Percentiles rank a stretch among this genome's conserved stretches.
Conservation (phyloP, 805 yeast genomes). For the Priceomyces fermenticarens region DNA sequence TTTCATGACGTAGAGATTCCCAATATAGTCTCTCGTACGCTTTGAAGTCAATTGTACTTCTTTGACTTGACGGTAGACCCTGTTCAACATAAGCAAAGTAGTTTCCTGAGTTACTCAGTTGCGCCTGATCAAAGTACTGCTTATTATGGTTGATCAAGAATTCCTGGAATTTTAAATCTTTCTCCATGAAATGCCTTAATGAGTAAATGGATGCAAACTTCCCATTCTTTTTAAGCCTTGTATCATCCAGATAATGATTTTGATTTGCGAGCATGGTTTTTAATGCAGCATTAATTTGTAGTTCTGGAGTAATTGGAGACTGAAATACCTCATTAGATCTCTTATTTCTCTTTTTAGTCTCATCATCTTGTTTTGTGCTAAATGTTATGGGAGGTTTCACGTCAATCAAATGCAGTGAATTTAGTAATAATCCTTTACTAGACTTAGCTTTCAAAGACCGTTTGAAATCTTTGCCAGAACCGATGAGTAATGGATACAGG, state of each 20-base stretch:
- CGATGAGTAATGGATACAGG: conserved; percentile 38
- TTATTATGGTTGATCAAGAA: conserved; percentile 17
- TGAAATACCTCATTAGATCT: conserved; percentile 8
- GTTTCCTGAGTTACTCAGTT: conserved; percentile 2
- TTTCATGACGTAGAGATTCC: conserved; percentile 28
- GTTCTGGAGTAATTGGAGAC: conserved; percentile 15
- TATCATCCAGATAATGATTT: conserved; percentile 14
- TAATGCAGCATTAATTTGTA: conserved; percentile 14
- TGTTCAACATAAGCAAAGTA: conserved; percentile 5
- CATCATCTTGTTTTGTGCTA: conserved; percentile 8
- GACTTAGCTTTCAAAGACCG: conserved; percentile 46
- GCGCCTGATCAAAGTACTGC: conserved; percentile 8
- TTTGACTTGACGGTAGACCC: conserved; percentile 8
- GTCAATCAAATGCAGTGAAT: conserved; percentile 48
- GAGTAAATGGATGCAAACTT: conserved; percentile 51
- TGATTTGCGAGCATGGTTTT: conserved; percentile 10
- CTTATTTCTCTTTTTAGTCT: conserved; percentile 5
- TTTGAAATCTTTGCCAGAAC: conserved; percentile 43
- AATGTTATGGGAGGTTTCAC: conserved; percentile 26
- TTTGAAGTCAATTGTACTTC: conserved; percentile 12
- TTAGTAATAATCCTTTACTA: conserved; percentile 50
- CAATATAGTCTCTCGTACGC: conserved; percentile 44
- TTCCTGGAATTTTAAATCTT: conserved; percentile 44
- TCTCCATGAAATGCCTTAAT: conserved; percentile 57
- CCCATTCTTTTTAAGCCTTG: conserved; percentile 13